Evolutionary conservation across 768 basidiomycete genomes (phyloP).

Genomic region (Agrocybe praecox): DNA sequence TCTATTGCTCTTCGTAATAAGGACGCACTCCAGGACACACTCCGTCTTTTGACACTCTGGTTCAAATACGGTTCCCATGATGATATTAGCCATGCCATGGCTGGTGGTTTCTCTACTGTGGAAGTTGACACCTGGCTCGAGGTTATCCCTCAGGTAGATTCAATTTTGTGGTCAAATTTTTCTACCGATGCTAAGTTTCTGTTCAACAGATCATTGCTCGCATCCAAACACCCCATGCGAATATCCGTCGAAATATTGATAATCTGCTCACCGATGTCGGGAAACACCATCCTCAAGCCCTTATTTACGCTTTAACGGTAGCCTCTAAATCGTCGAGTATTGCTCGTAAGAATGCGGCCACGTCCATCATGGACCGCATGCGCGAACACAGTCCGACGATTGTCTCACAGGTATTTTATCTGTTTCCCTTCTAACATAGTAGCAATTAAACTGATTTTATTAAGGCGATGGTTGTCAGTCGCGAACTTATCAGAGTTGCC

Average conservation of each 20-base stretch:
- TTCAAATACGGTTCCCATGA: conserved; percentile 95
- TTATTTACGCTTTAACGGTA: conserved; percentile 95
- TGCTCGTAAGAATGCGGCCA: conserved; percentile 80
- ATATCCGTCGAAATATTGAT: conserved; percentile 88
- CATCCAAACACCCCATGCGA: conserved; percentile 90
- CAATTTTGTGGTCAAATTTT: not conserved
- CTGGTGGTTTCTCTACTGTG: conserved; percentile 82
- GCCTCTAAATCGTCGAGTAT: conserved; percentile 94
- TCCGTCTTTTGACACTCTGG: conserved; percentile 93
- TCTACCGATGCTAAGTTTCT: not conserved
- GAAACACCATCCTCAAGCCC: conserved; percentile 94
- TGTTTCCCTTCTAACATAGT: not conserved
- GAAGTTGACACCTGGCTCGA: conserved; percentile 99
- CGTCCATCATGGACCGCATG: conserved; percentile 90
- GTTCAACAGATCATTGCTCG: conserved; percentile 87
- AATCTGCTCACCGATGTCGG: conserved; percentile 90
- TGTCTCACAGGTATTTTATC: conserved; percentile 73
- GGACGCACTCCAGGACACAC: conserved; percentile 92
- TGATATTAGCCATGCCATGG: conserved; percentile 89
- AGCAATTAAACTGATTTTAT: not conserved
- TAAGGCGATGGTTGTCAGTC: conserved; percentile 85
- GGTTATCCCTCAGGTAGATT: conserved; percentile 94
- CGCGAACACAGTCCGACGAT: conserved; percentile 85
- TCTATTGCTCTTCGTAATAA: conserved; percentile 90
- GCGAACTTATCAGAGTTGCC: conserved; percentile 94